Conservation (phyloP, 2,329 filamentous ascomycete genomes). For the Pochonia chlamydosporia region DNA sequence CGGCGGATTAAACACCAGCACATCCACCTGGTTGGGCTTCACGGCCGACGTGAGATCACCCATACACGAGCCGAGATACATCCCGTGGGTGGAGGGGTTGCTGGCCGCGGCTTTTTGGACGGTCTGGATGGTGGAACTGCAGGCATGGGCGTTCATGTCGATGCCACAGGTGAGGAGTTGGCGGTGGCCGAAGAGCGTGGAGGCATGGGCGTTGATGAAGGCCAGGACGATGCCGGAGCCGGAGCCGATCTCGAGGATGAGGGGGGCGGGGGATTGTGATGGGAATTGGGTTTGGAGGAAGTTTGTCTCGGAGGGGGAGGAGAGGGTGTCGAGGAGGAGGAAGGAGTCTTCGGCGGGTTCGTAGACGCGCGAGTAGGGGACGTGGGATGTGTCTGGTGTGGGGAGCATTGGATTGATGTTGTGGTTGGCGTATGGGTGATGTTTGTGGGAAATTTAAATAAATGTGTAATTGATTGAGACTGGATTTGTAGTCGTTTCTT, state of each 20-base stretch:
- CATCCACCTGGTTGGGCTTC: constrained; percentile 56
- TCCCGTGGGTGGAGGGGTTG: constrained; percentile 31
- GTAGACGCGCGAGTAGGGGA: constrained; percentile 83
- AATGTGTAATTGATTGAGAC: too few species aligned
- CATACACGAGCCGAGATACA: constrained; percentile 61
- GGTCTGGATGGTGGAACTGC: constrained; percentile 67
- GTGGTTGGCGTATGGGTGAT: not conserved
- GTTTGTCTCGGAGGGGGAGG: constrained; percentile 57
- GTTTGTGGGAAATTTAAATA: too few species aligned
- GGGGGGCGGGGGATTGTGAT: constrained; percentile 34
- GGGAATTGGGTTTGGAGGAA: constrained; percentile 64
- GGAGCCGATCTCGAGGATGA: constrained; percentile 81
- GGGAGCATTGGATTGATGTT: constrained; percentile 67
- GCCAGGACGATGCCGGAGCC: constrained; percentile 92
- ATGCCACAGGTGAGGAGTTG: constrained; percentile 68
- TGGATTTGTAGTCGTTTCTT: too few species aligned
- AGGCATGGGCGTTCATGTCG: constrained; percentile 84
- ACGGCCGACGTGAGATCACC: constrained; percentile 65
- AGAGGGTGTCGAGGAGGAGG: constrained; percentile 86
- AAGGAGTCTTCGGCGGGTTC: constrained; percentile 96
- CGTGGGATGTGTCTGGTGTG: constrained; percentile 88
- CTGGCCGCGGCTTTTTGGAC: constrained; percentile 41
- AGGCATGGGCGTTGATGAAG: constrained; percentile 74
- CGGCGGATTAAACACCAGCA: constrained; percentile 93
- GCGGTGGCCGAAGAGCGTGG: constrained; percentile 63